phyloP scores from a whole-genome alignment of 2,329 filamentous ascomycete species.

The Claviceps pazoutovae region DNA sequence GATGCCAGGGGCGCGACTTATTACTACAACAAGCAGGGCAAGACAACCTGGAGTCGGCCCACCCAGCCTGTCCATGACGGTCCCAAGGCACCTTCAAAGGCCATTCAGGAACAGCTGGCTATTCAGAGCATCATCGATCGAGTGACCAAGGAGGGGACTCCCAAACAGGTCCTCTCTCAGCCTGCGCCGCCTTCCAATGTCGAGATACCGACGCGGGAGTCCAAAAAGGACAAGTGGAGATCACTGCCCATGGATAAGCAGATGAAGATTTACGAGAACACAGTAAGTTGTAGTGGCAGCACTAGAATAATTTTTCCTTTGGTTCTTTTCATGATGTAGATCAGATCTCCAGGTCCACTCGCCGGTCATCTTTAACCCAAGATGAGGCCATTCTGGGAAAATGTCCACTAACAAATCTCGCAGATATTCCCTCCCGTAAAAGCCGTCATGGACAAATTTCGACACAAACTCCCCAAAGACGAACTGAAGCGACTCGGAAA shows the following conservation, averaged over 20 bases:
- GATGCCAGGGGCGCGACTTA: constrained; percentile 61
- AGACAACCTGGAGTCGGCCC: constrained; percentile 71
- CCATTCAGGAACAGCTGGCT: constrained; percentile 50
- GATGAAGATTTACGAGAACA: constrained; percentile 90
- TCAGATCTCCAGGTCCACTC: too few species aligned
- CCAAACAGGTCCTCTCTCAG: constrained; percentile 40
- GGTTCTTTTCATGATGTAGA: too few species aligned
- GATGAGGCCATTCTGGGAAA: background rate
- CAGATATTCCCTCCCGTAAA: constrained; percentile 78
- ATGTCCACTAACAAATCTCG: background rate
- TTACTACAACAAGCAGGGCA: constrained; percentile 69
- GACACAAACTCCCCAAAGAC: constrained; percentile 73
- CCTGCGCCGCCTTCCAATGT: constrained; percentile 44
- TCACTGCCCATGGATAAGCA: constrained; percentile 65
- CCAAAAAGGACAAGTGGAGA: constrained; percentile 58
- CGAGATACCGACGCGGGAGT: constrained; percentile 40
- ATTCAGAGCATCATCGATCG: constrained; percentile 77
- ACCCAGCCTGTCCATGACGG: constrained; percentile 52
- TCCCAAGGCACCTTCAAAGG: constrained; percentile 51
- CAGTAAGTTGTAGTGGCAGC: constrained; percentile 40
- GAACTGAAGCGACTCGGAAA: constrained; percentile 49
- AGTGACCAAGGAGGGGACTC: constrained; percentile 54
- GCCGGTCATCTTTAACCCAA: too few species aligned
- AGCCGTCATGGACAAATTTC: constrained; percentile 75
- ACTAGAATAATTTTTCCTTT: too few species aligned